Percentiles rank a stretch among this genome's conserved stretches.
phyloP scores from a whole-genome alignment of 2,329 filamentous ascomycete genomes.

The Colletotrichum navitas region DNA sequence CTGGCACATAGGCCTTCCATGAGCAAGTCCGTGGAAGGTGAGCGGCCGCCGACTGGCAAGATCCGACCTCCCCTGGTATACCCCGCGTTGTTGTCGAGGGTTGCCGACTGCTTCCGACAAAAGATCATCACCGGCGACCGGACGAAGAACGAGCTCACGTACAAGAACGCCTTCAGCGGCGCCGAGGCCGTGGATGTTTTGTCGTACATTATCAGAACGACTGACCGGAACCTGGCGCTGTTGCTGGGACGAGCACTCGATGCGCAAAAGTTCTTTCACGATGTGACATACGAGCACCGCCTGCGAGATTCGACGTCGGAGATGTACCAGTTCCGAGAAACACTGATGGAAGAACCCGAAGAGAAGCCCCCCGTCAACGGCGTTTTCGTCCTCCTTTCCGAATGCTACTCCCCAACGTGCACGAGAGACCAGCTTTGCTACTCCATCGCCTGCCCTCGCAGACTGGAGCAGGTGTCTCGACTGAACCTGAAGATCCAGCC shows the following conservation, averaged over 20 bases:
- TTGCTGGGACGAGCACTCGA: conserved; percentile 92
- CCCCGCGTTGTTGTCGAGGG: conserved; percentile 91
- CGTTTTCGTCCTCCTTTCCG: conserved; percentile 94
- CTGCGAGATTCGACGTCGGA: conserved; percentile 93
- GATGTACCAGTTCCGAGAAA: conserved; percentile 97
- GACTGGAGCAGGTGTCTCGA: conserved; percentile 93
- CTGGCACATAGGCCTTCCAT: conserved; percentile 69
- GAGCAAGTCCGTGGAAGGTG: conserved; percentile 66
- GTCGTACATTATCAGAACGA: conserved; percentile 96
- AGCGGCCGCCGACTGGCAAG: conserved; percentile 70
- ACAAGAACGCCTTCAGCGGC: conserved; percentile 97
- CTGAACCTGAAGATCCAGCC: conserved; percentile 94
- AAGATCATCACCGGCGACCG: conserved; percentile 88
- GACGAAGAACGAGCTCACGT: conserved; percentile 96
- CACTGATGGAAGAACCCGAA: conserved; percentile 85
- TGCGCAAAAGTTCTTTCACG: conserved; percentile 99
- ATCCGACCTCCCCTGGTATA: conserved; percentile 88
- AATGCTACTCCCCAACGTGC: conserved; percentile 98
- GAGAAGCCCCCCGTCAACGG: conserved; percentile 84
- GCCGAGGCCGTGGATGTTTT: conserved; percentile 96
- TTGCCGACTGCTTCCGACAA: conserved; percentile 92
- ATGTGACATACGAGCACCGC: conserved; percentile 97
- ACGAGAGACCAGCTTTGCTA: conserved; percentile 96
- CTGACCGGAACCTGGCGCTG: conserved; percentile 92
- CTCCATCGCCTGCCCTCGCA: conserved; percentile 94